Evolutionary conservation across 352 stramenopile genomes (phyloP), one percentile per base, ranked within the genome.

Genomic region (Phytophthora kernoviae): DNA sequence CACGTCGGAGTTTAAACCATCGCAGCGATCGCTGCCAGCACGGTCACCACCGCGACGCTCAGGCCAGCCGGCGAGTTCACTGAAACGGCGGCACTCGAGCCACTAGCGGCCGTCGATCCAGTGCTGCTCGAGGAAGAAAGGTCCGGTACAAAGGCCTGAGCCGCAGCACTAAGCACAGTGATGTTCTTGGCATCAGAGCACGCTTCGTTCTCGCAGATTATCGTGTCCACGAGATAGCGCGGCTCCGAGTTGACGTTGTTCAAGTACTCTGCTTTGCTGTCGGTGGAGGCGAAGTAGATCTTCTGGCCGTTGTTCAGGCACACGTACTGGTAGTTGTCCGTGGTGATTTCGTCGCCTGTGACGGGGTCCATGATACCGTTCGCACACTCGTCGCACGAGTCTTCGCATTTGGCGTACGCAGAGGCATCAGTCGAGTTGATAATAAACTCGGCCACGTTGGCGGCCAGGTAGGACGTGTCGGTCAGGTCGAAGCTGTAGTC

Each of bases 281-380:
- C 62, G 27, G 73, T 55, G 14, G 82, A 91, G 11, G 81, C 77
- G 51, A 94, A 94, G 73, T 93, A 94, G 56, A 94, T 76, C 63
- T 92, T 94, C 70, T 94, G 85, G 47, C 81, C 85, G 24, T 91
- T 87, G 20, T 42, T 62, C 34, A 94, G 62, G 50, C 85, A 94
- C 37, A 94, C 73, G 53, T 75, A 88, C 57, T 88, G 67, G 65
- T 77, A 91, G 72, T 84, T 92, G 54, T 65, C 59, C 22, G 64
- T 59, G 21, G 73, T 79, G 39, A 94, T 53, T 37, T 59, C 60
- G 37, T 75, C 78, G 40, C 83, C 83, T 22, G 83, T 80, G 52
- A 94, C 72, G 41, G 83, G 85, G 55, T 93, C 83, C 27, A 65
- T 76, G 54, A 94, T 62, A 40, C 70, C 73, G 40, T 65, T 58